Evolutionary conservation across 2,329 filamentous ascomycete genomes (phyloP), one percentile per base, ranked within the genome.

Genomic region (Aspergillus pseudotamarii): DNA sequence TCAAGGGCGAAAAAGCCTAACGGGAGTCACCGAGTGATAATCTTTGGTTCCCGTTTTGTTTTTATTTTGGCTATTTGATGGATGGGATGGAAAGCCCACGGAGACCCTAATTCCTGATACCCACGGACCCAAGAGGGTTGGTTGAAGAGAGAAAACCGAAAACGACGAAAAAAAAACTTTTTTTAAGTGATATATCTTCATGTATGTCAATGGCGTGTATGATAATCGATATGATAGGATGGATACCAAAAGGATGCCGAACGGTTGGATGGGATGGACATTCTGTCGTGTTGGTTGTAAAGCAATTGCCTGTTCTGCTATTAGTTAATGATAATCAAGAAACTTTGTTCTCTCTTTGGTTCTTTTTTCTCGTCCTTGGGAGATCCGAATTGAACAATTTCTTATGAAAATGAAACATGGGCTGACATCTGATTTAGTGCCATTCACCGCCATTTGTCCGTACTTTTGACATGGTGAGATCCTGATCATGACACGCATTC

Each of bases 391-490:
- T 41, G 38, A 19, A 41, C 8, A 41, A 41, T 9, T 10, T 9
- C 38, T 9, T 8, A 9, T 48, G 19, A 14, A 28, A 14, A 48
- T 48, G 5, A n/a, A 50, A 50, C n/a, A n/a, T 50, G 46, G 23
- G 46, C 14, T 50, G 46, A 50, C n/a, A 19, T 30, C n/a, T 50
- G 21, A 50, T 16, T 23, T 50, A 14, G n/a, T 50, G 23, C 23
- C 16, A 51, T 51, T 51, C 28, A 51, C 48, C 48, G 48, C 48
- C 58, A 2, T 70, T 68, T 50, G 58, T 66, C 26, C 67, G 68
- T 45, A 70, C 69, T 16, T 72, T 66, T 61, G 69, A 72, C 30
- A 28, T 64, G 66, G 63, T n/a, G 67, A 66, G 16, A 71, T 67
- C 10, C 58, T 66, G 19, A 63, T 41, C 16, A 41, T 41, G 38